Base-by-base conservation (phyloP, 768 basidiomycete genomes). In the Candolleomyces efflorescens region DNA sequence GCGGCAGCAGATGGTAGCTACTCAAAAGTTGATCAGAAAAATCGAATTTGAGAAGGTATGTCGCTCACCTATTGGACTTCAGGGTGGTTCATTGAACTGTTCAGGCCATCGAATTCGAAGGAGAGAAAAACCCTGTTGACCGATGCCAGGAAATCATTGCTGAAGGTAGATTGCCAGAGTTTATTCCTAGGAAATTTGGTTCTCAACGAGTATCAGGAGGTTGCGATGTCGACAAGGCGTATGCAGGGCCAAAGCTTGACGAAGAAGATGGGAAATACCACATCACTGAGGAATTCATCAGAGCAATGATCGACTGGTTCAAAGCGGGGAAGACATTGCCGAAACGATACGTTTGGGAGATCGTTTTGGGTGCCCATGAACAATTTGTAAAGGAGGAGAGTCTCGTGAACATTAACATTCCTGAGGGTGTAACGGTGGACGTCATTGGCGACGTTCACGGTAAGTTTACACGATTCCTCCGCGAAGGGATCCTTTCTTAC, bases 401-500 rank as follows among this genome's bases (percentile, higher is more conserved):
- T 62, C 63, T 99, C 65, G 92, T 95, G 15, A 82, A 89, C 53
- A 79, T 95, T 22, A 73, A 80, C 51, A 71, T 99, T 22, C 78
- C 81, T 24, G 86, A 93, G 13, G 94, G 89, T 0, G 77, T 86
- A 55, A 94, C 87, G 0, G 85, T 89, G 67, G 94, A 98, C 72
- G 87, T 99, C 56, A 94, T 99, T 63, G 97, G 97, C 13, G 96
- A 98, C 71, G 92, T 94, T 12, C 94, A 97, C 71, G 94, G 94
- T 90, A 61, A 43, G 76, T 71, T 58, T 39, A 26, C 41, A 48
- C 46, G 39, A 45, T 44, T 48, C 22, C 26, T n/a, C 22, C 36
- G 18, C n/a, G 56, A 51, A 18, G 43, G 41, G 59, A 24, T 48
- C 45, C 45, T 46, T 27, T 26, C 32, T 45, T 59, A 39, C 46